Evolutionary conservation across 257 asterid genomes (phyloP).

Genomic region (Solanum virginianum): DNA sequence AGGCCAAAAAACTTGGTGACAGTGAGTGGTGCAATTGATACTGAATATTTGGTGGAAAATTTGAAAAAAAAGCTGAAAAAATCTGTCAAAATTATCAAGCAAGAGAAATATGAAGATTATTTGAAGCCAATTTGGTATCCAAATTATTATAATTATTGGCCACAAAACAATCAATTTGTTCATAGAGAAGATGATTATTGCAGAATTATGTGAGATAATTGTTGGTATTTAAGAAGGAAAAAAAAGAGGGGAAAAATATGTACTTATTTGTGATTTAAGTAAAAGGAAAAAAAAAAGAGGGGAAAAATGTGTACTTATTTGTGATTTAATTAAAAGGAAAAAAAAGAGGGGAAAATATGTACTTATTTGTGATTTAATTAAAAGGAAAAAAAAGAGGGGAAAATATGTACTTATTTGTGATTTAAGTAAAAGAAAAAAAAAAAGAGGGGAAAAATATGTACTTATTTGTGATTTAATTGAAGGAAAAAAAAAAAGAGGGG

Average conservation of each 20-base stretch:
- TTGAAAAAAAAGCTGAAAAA: neutral
- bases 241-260: neutral
- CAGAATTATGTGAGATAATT: neutral
- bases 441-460: neutral
- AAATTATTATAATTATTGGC: neutral
- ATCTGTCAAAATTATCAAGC: neutral
- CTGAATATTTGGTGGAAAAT: neutral
- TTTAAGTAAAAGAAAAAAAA: neutral
- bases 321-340: neutral
- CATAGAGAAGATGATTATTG: neutral
- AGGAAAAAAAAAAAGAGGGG: no score
- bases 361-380: neutral
- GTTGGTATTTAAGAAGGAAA: neutral
- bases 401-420: neutral
- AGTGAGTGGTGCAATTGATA: neutral
- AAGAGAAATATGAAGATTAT: neutral
- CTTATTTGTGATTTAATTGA: neutral
- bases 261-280: neutral
- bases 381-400: neutral
- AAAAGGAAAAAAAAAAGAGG: neutral
- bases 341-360: neutral
- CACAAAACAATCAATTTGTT: neutral
- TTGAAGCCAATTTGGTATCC: neutral
- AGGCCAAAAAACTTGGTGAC: neutral
- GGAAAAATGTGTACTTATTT: neutral